Conservation (phyloP, 805 yeast genomes). For the Saturnispora quitensis region DNA sequence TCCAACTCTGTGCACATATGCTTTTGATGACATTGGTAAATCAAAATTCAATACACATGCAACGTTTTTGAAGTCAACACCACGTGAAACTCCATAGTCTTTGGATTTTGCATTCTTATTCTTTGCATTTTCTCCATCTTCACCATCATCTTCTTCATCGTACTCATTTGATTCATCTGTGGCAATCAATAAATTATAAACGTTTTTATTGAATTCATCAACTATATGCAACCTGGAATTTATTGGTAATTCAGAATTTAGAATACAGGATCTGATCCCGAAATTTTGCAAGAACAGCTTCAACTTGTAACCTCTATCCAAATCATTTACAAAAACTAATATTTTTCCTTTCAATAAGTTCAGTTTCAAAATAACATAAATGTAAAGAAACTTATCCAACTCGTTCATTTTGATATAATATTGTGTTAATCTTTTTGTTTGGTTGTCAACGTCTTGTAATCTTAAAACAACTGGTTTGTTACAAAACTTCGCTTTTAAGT, state of each 20-base stretch:
- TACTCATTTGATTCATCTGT: slow-evolving; percentile 79
- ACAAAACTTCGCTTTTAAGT: slow-evolving; percentile 69
- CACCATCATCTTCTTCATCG: slow-evolving; percentile 23
- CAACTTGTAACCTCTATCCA: slow-evolving; percentile 90
- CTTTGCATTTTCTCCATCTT: slow-evolving; percentile 32
- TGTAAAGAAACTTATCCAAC: slow-evolving; percentile 81
- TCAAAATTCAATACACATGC: slow-evolving; percentile 96
- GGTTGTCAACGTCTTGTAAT: slow-evolving; percentile 54
- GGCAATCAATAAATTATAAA: slow-evolving; percentile 81
- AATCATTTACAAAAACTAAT: slow-evolving; percentile 80
- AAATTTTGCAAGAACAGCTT: slow-evolving; percentile 89
- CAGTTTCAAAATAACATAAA: slow-evolving; percentile 87
- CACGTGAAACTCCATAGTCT: slow-evolving; percentile 93
- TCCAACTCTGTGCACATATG: slow-evolving; percentile 90
- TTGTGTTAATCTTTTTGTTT: slow-evolving; percentile 60
- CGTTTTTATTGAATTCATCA: slow-evolving; percentile 87
- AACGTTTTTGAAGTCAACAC: slow-evolving; percentile 92
- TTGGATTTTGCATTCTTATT: slow-evolving; percentile 27
- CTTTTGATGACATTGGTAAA: slow-evolving; percentile 78
- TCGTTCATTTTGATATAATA: slow-evolving; percentile 82
- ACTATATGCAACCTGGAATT: slow-evolving; percentile 92
- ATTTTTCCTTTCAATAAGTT: slow-evolving; percentile 86
- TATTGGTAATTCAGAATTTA: slow-evolving; percentile 87
- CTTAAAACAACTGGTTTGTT: slow-evolving; percentile 74
- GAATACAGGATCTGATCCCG: slow-evolving; percentile 79